Base-by-base conservation (phyloP, 805 yeast genomes). In the Novakomyces olei region DNA sequence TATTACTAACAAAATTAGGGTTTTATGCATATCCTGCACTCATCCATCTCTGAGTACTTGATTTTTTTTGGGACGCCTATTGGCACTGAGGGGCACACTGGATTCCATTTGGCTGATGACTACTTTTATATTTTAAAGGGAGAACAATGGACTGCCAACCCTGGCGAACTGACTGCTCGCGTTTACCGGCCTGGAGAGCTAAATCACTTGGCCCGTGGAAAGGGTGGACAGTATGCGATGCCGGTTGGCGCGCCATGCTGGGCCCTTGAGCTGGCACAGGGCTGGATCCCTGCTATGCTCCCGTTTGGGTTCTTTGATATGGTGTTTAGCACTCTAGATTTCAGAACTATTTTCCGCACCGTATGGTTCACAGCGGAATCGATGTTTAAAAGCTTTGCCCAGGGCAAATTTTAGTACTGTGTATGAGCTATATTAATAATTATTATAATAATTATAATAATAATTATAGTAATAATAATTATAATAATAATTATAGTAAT, bases 11-110 rank as follows among this genome's bases (percentile, higher is more conserved):
- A 24, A 19, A 25, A 20, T 18, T 19, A 39, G 42, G 63, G 63
- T 24, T 70, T 81, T 35, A 85, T 88, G 96, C 66, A 79, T 44
- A 79, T 88, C 39, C 61, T 85, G 42, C 98, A 88, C 53, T 95
- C 96, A 7, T 88, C 96, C 5, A 61, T 88, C 44, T 62, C 88
- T 5, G 98, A 88, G 56, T 88, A 88, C 50, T 56, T 88, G 50
- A 88, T 88, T 48, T 66, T 88, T 50, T 88, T 88, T 41, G 98
- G 98, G 32, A 66, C 91, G 29, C 79, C 95, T 2, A 65, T 74
- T 5, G 98, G 96, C 27, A 81, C 93, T 10, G 95, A 80, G 54
- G 98, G 98, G 29, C 98, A 88, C 55, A 62, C 79, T 4, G 98
- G 98, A 36, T 72, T 80, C 27, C 98, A 88, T 53, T 80, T 77